Conservation (phyloP, 495 filamentous ascomycete species). For the Penicillium herquei region DNA sequence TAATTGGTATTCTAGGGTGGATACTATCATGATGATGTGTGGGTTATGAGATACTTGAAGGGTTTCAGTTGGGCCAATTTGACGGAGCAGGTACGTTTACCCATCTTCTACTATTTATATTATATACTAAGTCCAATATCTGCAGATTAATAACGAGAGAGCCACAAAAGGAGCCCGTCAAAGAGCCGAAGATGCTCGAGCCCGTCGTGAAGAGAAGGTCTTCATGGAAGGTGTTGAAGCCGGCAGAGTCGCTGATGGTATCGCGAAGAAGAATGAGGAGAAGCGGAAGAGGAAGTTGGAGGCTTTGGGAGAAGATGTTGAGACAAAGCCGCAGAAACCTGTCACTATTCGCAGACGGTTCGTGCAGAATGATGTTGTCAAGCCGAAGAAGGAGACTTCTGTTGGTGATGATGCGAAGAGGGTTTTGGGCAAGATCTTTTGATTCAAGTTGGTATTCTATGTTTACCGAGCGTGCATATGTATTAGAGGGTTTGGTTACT, state of each 20-base stretch:
- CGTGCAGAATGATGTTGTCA: slow-evolving; percentile 65
- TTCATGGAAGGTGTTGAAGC: slow-evolving; percentile 82
- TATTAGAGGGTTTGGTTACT: no score
- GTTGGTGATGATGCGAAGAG: slow-evolving; percentile 69
- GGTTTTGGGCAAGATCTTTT: slow-evolving; percentile 80
- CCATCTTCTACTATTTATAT: slow-evolving; percentile 25
- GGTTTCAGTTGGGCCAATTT: slow-evolving; percentile 47
- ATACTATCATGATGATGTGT: slow-evolving; percentile 91
- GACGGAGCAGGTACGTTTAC: neutral
- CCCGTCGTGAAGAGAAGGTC: slow-evolving; percentile 77
- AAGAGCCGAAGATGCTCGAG: slow-evolving; percentile 75
- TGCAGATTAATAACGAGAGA: slow-evolving; percentile 75
- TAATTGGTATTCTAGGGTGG: slow-evolving; percentile 42
- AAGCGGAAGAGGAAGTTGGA: slow-evolving; percentile 49
- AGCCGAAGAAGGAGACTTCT: slow-evolving; percentile 40
- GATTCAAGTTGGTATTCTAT: neutral
- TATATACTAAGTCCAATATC: slow-evolving; percentile 68
- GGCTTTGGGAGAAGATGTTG: slow-evolving; percentile 15
- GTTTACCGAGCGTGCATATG: no score
- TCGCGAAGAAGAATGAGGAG: slow-evolving; percentile 61
- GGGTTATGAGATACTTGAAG: slow-evolving; percentile 75
- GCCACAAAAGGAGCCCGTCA: slow-evolving; percentile 76
- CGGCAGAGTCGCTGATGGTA: slow-evolving; percentile 71
- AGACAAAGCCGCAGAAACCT: slow-evolving; percentile 17
- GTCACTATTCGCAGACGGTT: slow-evolving; percentile 58